Conservation (phyloP, 208 protist genomes). For the Leishmania aethiopica region DNA sequence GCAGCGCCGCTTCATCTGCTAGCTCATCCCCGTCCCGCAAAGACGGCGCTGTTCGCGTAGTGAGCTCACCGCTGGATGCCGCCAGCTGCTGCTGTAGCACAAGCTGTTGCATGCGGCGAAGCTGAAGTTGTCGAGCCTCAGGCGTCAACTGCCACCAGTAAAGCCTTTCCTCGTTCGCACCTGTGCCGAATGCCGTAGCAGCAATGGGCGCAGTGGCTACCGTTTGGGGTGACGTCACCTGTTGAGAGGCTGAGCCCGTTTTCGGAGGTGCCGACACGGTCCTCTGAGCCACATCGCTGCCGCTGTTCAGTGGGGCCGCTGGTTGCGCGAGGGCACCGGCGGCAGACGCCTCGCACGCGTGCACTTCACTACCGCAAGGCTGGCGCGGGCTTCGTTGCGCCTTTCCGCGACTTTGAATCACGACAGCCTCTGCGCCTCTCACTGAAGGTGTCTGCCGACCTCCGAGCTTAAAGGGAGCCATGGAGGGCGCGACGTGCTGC, state of each 20-base stretch:
- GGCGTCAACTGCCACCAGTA: slow-evolving; percentile 77
- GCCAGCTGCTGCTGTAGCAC: slow-evolving; percentile 12
- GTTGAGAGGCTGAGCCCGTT: not conserved
- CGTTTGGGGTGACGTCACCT: not conserved
- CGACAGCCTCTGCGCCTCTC: not conserved
- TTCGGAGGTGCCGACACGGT: not conserved
- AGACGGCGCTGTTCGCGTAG: not conserved
- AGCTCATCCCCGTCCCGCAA: slow-evolving; percentile 24
- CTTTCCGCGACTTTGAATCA: not conserved
- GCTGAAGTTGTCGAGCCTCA: slow-evolving; percentile 50
- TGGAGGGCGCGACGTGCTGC: slow-evolving; percentile 35
- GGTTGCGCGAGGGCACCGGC: not conserved
- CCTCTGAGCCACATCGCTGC: not conserved
- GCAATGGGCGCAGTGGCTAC: not conserved
- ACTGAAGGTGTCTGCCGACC: not conserved
- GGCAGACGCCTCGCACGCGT: not conserved
- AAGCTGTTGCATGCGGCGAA: slow-evolving; percentile 44
- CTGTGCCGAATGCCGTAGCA: not conserved
- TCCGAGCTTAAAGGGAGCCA: slow-evolving; percentile 19
- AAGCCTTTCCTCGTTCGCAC: slow-evolving; percentile 24
- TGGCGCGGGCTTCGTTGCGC: not conserved
- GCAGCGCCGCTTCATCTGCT: slow-evolving; percentile 30
- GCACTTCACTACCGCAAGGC: not conserved
- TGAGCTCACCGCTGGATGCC: not conserved
- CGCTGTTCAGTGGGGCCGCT: not conserved